A percentile compares a stretch with the other conserved stretches of the same genome.
Conservation (phyloP, 352 stramenopile genomes). For the Thalassiosira livingstoniorum region DNA sequence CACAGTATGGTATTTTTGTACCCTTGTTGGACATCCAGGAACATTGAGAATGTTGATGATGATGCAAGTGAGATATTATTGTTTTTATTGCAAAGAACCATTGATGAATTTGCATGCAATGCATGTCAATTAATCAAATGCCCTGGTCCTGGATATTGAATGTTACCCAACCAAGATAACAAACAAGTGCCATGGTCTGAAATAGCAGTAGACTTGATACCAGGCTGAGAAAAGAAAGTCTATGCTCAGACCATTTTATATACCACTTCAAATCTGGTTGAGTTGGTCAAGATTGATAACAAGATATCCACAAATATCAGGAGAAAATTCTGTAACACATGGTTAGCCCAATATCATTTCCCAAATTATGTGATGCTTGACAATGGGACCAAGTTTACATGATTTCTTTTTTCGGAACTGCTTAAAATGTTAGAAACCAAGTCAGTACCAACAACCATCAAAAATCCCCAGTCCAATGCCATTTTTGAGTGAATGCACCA, state of each 20-base stretch:
- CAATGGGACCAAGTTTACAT: conserved; percentile 61
- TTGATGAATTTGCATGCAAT: no score
- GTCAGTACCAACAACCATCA: conserved; percentile 33
- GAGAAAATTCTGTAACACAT: conserved; percentile 23
- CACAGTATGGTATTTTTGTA: no score
- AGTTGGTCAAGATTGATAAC: conserved; percentile 16
- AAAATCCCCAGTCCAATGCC: conserved; percentile 63
- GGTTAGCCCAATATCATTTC: conserved; percentile 51
- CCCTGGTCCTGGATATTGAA: conserved; percentile 12
- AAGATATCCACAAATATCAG: conserved; percentile 10
- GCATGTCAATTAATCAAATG: no score
- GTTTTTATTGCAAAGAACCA: no score
- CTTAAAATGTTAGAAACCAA: conserved; percentile 31
- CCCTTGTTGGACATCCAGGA: no score
- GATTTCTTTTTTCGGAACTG: conserved; percentile 44
- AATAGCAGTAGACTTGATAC: conserved; percentile 32
- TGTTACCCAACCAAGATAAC: conserved; percentile 8
- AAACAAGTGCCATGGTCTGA: neutral
- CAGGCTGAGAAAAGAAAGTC: conserved; percentile 16
- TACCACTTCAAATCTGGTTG: conserved; percentile 19
- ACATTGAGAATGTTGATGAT: no score
- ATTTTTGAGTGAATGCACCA: conserved; percentile 64
- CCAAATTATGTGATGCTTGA: conserved; percentile 46
- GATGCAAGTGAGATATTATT: no score
- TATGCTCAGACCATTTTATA: conserved; percentile 14